Evolutionary conservation across 164 flowering plant species (phyloP), one percentile per base, ranked within the genome.

Genomic region (Vitis vinifera): DNA sequence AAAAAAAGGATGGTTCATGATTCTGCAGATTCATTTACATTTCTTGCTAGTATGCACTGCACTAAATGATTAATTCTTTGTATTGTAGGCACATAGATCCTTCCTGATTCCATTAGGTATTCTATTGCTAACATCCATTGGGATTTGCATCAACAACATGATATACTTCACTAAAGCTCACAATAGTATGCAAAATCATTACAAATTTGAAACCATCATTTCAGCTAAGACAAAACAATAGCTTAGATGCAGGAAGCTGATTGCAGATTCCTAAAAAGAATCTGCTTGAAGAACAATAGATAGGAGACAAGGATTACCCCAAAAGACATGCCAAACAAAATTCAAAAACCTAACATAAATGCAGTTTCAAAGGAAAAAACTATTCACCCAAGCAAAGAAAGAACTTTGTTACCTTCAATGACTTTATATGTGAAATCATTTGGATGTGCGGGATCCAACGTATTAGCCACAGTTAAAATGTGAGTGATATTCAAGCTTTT

Each of bases 401-500:
- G 15, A 13, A 68, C 2, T 8, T 55, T 53, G 52, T 11, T 82
- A 89, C 97, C 91, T 70, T 72, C 72, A 81, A 92, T 71, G 51
- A 73, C 65, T 82, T 91, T 94, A 73, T 86, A 86, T 1, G 68
- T 69, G 66, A 92, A 88, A 68, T 90, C 93, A 62, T 78, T 67
- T 23, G 88, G 89, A 83, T 79, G 64, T 31, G 77, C 59, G 47
- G 92, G 87, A 13, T 49, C 29, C 61, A 83, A 65, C 1, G 83
- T 74, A 66, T 51, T 65, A 11, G 94, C 89, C 17, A 89, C 84
- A 23, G 87, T 86, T 73, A 95, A 82, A 31, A 95, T 70, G 68
- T 95, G 97, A 17, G 96, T 94, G 74, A 94, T 47, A 72, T 91
- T 87, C 72, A 81, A 72, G 49, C 75, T 73, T 78, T 91, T 86